phyloP scores from a whole-genome alignment of 2,329 filamentous ascomycete species.

The Paraconiothyrium brasiliense region DNA sequence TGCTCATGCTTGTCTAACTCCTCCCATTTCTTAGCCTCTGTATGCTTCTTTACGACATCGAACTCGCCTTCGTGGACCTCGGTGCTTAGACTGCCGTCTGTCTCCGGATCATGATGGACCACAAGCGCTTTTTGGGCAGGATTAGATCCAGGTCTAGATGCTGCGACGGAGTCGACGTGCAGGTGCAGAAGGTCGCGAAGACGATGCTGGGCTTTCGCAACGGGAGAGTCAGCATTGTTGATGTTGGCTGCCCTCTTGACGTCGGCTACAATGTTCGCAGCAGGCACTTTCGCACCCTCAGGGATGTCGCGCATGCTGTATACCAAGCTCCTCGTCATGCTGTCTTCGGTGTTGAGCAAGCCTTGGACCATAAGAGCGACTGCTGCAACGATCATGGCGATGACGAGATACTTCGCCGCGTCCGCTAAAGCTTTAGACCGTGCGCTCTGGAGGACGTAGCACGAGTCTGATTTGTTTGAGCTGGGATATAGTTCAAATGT shows the following conservation, averaged over 20 bases:
- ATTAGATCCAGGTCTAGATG: not conserved
- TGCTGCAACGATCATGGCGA: slow-evolving; percentile 67
- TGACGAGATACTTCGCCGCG: slow-evolving; percentile 64
- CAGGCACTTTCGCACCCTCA: slow-evolving; percentile 40
- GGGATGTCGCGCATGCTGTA: slow-evolving; percentile 50
- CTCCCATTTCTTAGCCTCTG: slow-evolving; percentile 72
- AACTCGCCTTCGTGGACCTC: slow-evolving; percentile 51
- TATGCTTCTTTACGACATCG: slow-evolving; percentile 49
- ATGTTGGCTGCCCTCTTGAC: slow-evolving; percentile 36
- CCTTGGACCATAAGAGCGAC: slow-evolving; percentile 70
- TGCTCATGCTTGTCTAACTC: slow-evolving; percentile 71
- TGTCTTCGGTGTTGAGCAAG: slow-evolving; percentile 62
- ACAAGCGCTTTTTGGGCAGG: slow-evolving; percentile 51
- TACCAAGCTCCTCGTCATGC: slow-evolving; percentile 57
- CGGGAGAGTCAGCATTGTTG: slow-evolving; percentile 38
- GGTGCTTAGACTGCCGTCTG: slow-evolving; percentile 50
- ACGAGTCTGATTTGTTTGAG: slow-evolving; percentile 60
- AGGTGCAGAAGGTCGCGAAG: slow-evolving; percentile 46
- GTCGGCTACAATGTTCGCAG: slow-evolving; percentile 33
- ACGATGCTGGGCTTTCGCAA: slow-evolving; percentile 37
- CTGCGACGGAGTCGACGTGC: slow-evolving; percentile 27
- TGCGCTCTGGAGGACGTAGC: slow-evolving; percentile 75
- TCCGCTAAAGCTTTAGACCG: slow-evolving; percentile 59
- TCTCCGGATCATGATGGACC: slow-evolving; percentile 49
- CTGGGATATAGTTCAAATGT: slow-evolving; percentile 72